Evolutionary conservation across 306 rosid genomes (phyloP).

Genomic region (Ammopiptanthus mongolicus): DNA sequence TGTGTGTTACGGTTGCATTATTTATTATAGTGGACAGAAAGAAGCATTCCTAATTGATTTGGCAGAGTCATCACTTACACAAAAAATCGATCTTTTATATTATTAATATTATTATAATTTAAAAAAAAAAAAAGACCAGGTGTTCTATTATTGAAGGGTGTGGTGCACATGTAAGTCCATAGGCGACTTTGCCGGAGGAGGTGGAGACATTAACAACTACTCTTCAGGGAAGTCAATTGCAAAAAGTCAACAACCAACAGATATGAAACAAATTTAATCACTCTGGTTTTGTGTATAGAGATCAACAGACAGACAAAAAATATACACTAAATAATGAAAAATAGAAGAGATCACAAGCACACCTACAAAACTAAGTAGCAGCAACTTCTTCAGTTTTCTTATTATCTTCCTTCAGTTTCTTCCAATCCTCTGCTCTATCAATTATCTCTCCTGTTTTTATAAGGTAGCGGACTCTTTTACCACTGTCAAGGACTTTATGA

Average conservation of each 20-base stretch:
- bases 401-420: slow-evolving; percentile 59
- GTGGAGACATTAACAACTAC: neutral
- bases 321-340: slow-evolving; percentile 24
- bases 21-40: neutral
- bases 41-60: neutral
- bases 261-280: slow-evolving; percentile 11
- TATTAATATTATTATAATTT: too few species aligned
- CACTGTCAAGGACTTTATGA: slow-evolving; percentile 77
- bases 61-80: neutral
- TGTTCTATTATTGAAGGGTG: neutral
- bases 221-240: neutral
- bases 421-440: slow-evolving; percentile 70
- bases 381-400: slow-evolving; percentile 65
- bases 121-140: neutral
- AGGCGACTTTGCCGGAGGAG: neutral
- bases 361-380: slow-evolving; percentile 38
- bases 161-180: neutral
- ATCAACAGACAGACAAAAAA: slow-evolving; percentile 2
- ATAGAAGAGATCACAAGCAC: slow-evolving; percentile 13
- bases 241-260: neutral
- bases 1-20: too few species aligned
- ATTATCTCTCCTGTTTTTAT: slow-evolving; percentile 89
- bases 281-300: neutral
- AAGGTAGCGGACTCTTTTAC: slow-evolving; percentile 78
- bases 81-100: neutral